phyloP scores from a whole-genome alignment of 176 grass and related monocot genomes.

The Otatea glauca region DNA sequence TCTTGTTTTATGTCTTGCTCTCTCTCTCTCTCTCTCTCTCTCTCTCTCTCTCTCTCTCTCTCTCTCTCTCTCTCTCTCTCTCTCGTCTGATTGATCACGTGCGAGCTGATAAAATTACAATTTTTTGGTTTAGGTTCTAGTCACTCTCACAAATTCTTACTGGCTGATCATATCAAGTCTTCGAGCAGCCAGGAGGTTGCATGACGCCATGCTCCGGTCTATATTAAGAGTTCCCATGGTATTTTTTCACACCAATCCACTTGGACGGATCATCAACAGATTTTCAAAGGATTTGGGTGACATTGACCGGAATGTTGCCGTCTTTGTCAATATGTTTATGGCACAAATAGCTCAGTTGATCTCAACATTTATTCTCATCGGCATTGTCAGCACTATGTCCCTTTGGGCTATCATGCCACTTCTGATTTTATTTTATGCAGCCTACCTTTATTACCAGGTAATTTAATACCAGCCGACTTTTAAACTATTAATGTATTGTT shows the following conservation, averaged over 20 bases:
- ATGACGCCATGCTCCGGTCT: conserved; percentile 91
- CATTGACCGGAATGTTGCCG: conserved; percentile 83
- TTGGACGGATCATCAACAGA: conserved; percentile 98
- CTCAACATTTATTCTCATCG: conserved; percentile 97
- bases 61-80: not conserved
- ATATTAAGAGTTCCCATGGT: conserved; percentile 99
- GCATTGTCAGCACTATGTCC: conserved; percentile 93
- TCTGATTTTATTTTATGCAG: conserved; percentile 89
- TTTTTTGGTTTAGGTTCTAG: conserved; percentile 61
- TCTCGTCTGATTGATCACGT: not conserved
- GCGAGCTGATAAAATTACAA: conserved; percentile 12
- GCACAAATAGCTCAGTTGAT: conserved; percentile 91
- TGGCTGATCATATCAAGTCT: conserved; percentile 91
- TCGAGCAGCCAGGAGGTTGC: conserved; percentile 77
- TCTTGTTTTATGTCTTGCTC: not conserved
- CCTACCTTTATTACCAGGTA: conserved; percentile 99
- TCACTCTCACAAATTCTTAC: conserved; percentile 84
- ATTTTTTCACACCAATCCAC: conserved; percentile 99
- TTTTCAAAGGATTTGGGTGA: conserved; percentile 97
- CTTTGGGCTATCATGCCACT: conserved; percentile 99
- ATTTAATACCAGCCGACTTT: conserved; percentile 32
- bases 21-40: not conserved
- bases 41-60: not conserved
- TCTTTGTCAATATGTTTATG: conserved; percentile 93
- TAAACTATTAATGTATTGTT: conserved; percentile 19